phyloP scores from a whole-genome alignment of 2,329 filamentous ascomycete species.

The Epicoccum nigrum region DNA sequence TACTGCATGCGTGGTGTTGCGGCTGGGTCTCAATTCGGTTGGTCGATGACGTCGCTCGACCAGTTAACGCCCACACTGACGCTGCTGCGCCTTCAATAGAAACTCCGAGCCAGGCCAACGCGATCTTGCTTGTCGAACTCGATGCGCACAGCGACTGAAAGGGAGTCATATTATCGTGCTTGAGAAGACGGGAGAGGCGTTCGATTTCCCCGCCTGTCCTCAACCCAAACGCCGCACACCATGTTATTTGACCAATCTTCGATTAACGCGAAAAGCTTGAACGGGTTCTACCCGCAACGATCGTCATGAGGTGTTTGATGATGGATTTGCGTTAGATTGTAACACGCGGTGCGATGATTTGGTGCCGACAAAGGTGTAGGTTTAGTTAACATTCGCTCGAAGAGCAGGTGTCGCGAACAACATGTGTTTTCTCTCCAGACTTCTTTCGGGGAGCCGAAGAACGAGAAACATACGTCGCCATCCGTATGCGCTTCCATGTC shows the following conservation, averaged over 20 bases:
- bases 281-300: too few species aligned
- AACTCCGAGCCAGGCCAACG: slow-evolving; percentile 1
- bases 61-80: not conserved
- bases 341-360: too few species aligned
- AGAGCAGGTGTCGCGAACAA: not conserved
- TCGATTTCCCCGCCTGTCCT: too few species aligned
- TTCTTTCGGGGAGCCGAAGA: not conserved
- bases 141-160: not conserved
- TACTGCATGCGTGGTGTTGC: slow-evolving; percentile 5
- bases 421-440: not conserved
- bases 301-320: too few species aligned
- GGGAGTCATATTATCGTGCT: not conserved
- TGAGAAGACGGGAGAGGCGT: not conserved
- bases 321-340: too few species aligned
- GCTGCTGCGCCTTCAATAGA: slow-evolving; percentile 13
- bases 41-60: slow-evolving; percentile 14
- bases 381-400: not conserved
- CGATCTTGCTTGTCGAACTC: slow-evolving; percentile 2
- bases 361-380: too few species aligned
- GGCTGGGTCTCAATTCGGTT: slow-evolving; percentile 1
- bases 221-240: too few species aligned
- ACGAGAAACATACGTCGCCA: too few species aligned
- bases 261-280: too few species aligned
- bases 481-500: too few species aligned
- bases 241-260: too few species aligned